Conservation (phyloP, 1,139 yeast species). For the Pichia sp. region DNA sequence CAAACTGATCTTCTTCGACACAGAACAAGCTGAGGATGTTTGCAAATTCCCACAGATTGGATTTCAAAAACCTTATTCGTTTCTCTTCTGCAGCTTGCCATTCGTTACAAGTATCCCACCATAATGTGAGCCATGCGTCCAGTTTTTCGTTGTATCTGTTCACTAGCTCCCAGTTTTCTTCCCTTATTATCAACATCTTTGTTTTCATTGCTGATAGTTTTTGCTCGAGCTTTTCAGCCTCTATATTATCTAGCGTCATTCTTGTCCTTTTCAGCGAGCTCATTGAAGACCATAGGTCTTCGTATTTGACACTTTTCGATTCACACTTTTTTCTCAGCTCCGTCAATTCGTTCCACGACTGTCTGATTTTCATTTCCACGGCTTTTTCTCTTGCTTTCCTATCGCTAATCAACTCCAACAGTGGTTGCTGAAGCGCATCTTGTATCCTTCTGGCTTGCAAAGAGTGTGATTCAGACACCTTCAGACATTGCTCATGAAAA, state of each 20-base stretch:
- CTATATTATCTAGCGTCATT: slow-evolving; percentile 75
- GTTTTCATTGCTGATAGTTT: slow-evolving; percentile 56
- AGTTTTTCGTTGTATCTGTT: slow-evolving; percentile 60
- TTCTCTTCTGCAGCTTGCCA: slow-evolving; percentile 76
- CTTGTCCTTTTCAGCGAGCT: slow-evolving; percentile 59
- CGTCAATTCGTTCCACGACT: slow-evolving; percentile 39
- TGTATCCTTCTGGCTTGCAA: slow-evolving; percentile 42
- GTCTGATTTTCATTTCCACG: slow-evolving; percentile 41
- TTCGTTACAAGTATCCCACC: slow-evolving; percentile 66
- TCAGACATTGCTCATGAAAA: slow-evolving; percentile 52
- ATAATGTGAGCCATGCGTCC: slow-evolving; percentile 71
- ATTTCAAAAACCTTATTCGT: slow-evolving; percentile 68
- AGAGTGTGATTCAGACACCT: slow-evolving; percentile 44
- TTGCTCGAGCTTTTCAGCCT: slow-evolving; percentile 60
- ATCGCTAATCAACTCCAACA: slow-evolving; percentile 39
- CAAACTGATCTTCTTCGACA: slow-evolving; percentile 71
- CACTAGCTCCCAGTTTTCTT: slow-evolving; percentile 58
- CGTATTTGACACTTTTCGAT: slow-evolving; percentile 48
- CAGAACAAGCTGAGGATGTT: slow-evolving; percentile 73
- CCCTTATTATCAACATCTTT: slow-evolving; percentile 44
- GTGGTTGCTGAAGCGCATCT: slow-evolving; percentile 37
- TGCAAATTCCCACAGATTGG: slow-evolving; percentile 79
- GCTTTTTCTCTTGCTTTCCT: slow-evolving; percentile 44
- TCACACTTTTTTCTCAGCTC: slow-evolving; percentile 37
- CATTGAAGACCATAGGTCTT: slow-evolving; percentile 53